Evolutionary conservation across 306 rosid genomes (phyloP), one percentile per base, ranked within the genome.

Genomic region (Fagus crenata): DNA sequence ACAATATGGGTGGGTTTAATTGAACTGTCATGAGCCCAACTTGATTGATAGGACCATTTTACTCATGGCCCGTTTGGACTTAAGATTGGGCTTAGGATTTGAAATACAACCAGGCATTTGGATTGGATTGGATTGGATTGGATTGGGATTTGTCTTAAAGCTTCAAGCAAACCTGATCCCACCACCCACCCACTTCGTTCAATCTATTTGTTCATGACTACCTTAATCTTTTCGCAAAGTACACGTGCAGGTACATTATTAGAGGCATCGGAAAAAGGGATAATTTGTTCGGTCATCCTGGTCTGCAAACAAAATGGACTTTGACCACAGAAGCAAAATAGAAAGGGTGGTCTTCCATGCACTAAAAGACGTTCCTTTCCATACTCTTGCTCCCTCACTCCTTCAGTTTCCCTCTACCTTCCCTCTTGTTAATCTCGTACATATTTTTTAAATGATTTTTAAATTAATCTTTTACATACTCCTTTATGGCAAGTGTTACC

Each of bases 261-360:
- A 69, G 78, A 81, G 82, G 79, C 78, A 33, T 77, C 51, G 69
- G 75, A 39, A 59, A 37, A n/a, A 4, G 49, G 53, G 18, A 4
- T 15, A n/a, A 2, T 42, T 54, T 69, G 69, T 77, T 69, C 41
- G 67, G 35, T 41, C 67, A 33, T 60, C 41, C 41, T 33, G 17
- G 9, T 32, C 40, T 13, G 4, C 4, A 28, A 32, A 32, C 43
- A 37, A 71, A 79, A 65, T 35, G 55, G 63, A 8, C 15, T 54
- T 68, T 68, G 83, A 80, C 63, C 53, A n/a, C 53, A 42, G 4
- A 6, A 8, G 6, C 5, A 78, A 49, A 61, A 33, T 36, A 5
- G 49, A 49, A 14, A 22, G 71, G 76, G 76, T 71, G 71, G 81
- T 71, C 72, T 78, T 59, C 81, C 76, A 78, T 53, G 71, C 76